These are phyloP conservation scores for Datisca glomerata DNA, from an alignment of 306 rosid species.

Conservation along the genomic window DNA sequence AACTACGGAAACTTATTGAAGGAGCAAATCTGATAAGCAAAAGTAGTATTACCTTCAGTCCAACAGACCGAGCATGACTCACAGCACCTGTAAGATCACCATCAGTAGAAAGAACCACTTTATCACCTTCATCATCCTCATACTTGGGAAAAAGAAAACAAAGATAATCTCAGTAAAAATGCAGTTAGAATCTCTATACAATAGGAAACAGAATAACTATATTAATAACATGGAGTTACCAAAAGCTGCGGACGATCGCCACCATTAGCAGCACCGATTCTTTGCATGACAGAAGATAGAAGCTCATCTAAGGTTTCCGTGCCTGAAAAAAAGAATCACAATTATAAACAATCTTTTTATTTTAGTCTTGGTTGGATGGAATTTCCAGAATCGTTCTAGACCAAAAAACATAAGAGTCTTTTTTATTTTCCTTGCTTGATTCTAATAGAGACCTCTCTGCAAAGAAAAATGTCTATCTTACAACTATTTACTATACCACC, in stretches of 20 bases:
- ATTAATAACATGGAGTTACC: conserved; percentile 41
- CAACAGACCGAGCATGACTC: conserved; percentile 54
- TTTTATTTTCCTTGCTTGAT: conserved; percentile 6
- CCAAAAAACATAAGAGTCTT: not conserved
- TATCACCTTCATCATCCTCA: conserved; percentile 95
- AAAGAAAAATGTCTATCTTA: too few relatives aligned
- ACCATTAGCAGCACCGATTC: conserved; percentile 30
- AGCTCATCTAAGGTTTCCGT: conserved; percentile 59
- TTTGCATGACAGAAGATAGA: conserved; percentile 53
- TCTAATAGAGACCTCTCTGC: too few relatives aligned
- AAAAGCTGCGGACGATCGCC: conserved; percentile 47
- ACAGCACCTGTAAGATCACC: conserved; percentile 64
- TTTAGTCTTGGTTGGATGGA: not conserved
- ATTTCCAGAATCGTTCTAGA: too few relatives aligned
- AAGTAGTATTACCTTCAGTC: conserved; percentile 50
- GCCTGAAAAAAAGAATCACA: conserved; percentile 35
- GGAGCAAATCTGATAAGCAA: not conserved
- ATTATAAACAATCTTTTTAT: not conserved
- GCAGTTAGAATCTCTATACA: not conserved
- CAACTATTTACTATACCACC: too few relatives aligned
- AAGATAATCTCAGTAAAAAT: conserved; percentile 1
- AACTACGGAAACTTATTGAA: too few relatives aligned
- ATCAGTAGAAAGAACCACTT: conserved; percentile 57
- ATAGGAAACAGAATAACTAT: conserved; percentile 12
- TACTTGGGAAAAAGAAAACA: conserved; percentile 33